phyloP scores from a whole-genome alignment of 192 early-diverging fungal genomes.

The Gigaspora rosea region DNA sequence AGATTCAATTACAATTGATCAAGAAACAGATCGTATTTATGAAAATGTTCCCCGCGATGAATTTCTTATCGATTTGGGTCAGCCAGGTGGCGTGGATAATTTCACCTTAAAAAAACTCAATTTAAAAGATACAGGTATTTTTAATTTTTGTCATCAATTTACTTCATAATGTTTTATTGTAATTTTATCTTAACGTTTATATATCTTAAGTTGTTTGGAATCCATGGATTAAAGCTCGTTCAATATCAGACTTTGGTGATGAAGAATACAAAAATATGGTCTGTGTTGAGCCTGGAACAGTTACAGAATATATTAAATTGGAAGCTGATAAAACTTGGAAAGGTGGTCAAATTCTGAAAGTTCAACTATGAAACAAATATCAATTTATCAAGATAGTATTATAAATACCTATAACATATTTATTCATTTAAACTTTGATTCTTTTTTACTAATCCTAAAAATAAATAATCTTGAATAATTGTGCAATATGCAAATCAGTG shows the following conservation, averaged over 20 bases:
- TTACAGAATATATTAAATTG: conserved; percentile 65
- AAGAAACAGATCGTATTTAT: conserved; percentile 89
- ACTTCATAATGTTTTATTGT: not conserved
- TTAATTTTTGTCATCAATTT: not conserved
- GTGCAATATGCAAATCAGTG: too few relatives aligned
- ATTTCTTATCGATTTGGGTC: conserved; percentile 37
- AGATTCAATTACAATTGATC: conserved; percentile 58
- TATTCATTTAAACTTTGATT: too few relatives aligned
- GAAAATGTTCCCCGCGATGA: conserved; percentile 55
- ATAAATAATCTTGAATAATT: too few relatives aligned
- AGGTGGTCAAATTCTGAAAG: conserved; percentile 62
- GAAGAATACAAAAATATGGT: conserved; percentile 86
- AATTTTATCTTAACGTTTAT: conserved; percentile 37
- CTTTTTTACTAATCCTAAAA: too few relatives aligned
- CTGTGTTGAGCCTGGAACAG: conserved; percentile 85
- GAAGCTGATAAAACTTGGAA: conserved; percentile 68
- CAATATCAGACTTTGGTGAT: conserved; percentile 90
- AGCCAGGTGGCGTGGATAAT: conserved; percentile 9
- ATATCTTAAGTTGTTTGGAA: conserved; percentile 88
- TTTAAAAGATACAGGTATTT: conserved; percentile 44
- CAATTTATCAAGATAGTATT: too few relatives aligned
- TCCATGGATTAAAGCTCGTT: conserved; percentile 88
- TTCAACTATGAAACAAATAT: not conserved
- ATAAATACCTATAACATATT: too few relatives aligned
- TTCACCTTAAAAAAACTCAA: conserved; percentile 38